Evolutionary conservation across 495 filamentous ascomycete species (phyloP).

Genomic region (Aspergillus bertholletiae): DNA sequence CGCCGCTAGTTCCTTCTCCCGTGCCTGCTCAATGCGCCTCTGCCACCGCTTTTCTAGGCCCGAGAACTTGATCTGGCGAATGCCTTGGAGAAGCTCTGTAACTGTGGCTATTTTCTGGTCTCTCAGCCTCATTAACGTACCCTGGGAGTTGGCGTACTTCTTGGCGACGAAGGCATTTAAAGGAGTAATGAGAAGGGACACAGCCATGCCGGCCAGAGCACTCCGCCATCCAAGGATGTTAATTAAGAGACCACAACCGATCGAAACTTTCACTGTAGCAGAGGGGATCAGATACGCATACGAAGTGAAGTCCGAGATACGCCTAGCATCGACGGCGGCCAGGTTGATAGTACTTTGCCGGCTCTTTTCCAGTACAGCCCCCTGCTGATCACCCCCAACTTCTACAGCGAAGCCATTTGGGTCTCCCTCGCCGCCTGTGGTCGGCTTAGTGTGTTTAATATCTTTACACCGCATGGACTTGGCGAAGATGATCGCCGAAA

Average conservation of each 20-base stretch:
- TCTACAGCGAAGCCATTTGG: too few relatives aligned
- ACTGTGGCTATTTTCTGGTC: conserved; percentile 76
- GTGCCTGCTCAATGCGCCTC: conserved; percentile 57
- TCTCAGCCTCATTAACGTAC: conserved; percentile 71
- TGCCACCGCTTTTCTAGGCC: conserved; percentile 78
- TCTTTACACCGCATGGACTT: conserved; percentile 81
- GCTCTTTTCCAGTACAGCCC: conserved; percentile 57
- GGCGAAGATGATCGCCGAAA: conserved; percentile 70
- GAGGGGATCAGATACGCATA: conserved; percentile 61
- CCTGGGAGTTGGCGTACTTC: conserved; percentile 61
- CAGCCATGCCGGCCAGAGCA: conserved; percentile 63
- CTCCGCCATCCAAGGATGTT: conserved; percentile 73
- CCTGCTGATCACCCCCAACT: conserved; percentile 40
- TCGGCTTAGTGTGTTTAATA: conserved; percentile 51
- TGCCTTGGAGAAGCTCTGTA: conserved; percentile 77
- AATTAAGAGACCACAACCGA: conserved; percentile 62
- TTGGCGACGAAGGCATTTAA: conserved; percentile 68
- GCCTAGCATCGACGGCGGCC: conserved; percentile 71
- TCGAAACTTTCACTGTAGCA: conserved; percentile 53
- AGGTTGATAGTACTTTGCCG: conserved; percentile 79
- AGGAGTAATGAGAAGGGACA: conserved; percentile 61
- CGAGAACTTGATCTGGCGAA: conserved; percentile 86
- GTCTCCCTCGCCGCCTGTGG: conserved; percentile 23
- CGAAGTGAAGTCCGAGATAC: conserved; percentile 66
- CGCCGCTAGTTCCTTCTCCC: conserved; percentile 68